phyloP scores from a whole-genome alignment of 805 yeast species.

The Hanseniaspora vineae region DNA sequence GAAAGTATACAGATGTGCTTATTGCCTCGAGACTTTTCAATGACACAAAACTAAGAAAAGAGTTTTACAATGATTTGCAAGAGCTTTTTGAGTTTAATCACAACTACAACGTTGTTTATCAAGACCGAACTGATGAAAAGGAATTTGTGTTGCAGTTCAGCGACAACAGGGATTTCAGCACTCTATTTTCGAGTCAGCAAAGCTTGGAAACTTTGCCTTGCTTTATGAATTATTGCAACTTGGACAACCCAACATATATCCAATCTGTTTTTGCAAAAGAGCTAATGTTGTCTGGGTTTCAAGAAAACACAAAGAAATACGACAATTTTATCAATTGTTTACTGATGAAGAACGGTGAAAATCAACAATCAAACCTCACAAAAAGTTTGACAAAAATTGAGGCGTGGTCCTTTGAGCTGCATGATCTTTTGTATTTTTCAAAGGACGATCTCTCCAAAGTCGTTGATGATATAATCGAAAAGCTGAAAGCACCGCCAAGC shows the following conservation, averaged over 20 bases:
- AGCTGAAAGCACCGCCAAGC: background rate
- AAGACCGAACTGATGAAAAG: constrained; percentile 5
- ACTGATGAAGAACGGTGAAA: too few species aligned
- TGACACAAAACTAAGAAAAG: background rate
- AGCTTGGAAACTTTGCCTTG: constrained; percentile 5
- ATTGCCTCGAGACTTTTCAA: background rate
- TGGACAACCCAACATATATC: constrained; percentile 1
- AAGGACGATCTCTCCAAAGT: background rate
- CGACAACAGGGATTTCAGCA: constrained; percentile 19
- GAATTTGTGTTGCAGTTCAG: constrained; percentile 6
- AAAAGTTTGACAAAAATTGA: background rate
- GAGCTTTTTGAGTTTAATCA: background rate
- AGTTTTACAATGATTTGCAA: background rate
- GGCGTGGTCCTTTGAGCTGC: background rate
- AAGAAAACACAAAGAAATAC: constrained; percentile 1
- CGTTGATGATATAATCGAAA: background rate
- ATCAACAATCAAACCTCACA: background rate
- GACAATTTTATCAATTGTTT: background rate
- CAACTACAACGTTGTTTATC: background rate
- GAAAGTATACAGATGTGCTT: background rate
- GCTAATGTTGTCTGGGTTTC: constrained; percentile 12
- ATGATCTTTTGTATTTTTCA: background rate
- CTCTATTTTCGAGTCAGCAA: constrained; percentile 9
- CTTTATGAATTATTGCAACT: background rate
- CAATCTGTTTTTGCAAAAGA: constrained; percentile 12